Evolutionary conservation across 1,284 basidiomycete species (phyloP).

Genomic region (Ceratobasidium sp.): DNA sequence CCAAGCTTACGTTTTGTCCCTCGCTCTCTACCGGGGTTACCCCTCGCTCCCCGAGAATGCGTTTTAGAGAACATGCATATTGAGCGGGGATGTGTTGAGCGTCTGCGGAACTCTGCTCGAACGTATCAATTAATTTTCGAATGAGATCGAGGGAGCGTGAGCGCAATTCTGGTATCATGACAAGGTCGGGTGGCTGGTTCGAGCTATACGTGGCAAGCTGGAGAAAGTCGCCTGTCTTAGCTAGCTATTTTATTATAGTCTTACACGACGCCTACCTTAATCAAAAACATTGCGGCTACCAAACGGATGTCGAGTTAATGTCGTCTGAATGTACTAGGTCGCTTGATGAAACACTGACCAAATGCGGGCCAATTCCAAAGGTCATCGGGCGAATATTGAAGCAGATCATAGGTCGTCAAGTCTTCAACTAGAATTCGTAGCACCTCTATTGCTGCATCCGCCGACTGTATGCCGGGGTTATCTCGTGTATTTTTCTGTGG

Average conservation of each 20-base stretch:
- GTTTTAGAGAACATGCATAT: not conserved
- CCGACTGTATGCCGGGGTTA: conserved; percentile 63
- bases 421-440: conserved; percentile 74
- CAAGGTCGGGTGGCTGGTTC: not conserved
- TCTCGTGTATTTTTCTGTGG: too few species aligned
- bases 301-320: not conserved
- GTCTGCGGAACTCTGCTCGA: not conserved
- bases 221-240: too few species aligned
- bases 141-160: not conserved
- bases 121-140: not conserved
- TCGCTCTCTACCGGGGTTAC: too few species aligned
- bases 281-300: not conserved
- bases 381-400: conserved; percentile 87
- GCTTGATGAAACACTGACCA: conserved; percentile 72
- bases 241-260: too few species aligned
- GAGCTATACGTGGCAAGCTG: not conserved
- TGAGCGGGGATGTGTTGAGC: not conserved
- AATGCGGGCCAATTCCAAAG: conserved; percentile 88
- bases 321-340: conserved; percentile 55
- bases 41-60: not conserved
- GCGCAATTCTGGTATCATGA: not conserved
- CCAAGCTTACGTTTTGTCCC: too few species aligned
- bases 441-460: conserved; percentile 77
- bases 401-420: conserved; percentile 78
- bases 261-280: not conserved